phyloP scores from a whole-genome alignment of 108 stramenopile genomes.

The Stephanodiscus minutulus region DNA sequence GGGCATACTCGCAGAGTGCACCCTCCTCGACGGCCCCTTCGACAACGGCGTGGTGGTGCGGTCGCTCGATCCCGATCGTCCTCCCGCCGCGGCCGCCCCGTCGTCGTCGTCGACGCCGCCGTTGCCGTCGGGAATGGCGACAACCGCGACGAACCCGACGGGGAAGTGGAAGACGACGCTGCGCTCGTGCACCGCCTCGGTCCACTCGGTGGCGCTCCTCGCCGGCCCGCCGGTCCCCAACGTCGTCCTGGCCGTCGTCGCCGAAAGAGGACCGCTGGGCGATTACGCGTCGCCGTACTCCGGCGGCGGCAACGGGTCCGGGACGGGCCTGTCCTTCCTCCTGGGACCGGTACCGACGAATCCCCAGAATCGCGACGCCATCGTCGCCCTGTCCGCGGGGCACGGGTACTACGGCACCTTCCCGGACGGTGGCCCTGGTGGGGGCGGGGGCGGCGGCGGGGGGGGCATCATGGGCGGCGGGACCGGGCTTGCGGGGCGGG shows the following conservation, averaged over 20 bases:
- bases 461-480: slow-evolving; percentile 27
- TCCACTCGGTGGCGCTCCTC: slow-evolving; percentile 45
- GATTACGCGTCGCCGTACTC: slow-evolving; percentile 8
- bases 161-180: slow-evolving; percentile 3
- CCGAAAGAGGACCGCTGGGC: slow-evolving; percentile 58
- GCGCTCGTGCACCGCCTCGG: slow-evolving; percentile 30
- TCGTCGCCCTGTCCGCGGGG: slow-evolving; percentile 65
- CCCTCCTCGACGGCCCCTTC: slow-evolving; percentile 47
- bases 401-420: slow-evolving; percentile 71
- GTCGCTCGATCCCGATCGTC: slow-evolving; percentile 11
- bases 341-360: slow-evolving; percentile 56
- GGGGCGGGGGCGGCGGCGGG: slow-evolving; percentile 11
- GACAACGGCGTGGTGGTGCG: slow-evolving; percentile 33
- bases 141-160: slow-evolving; percentile 21
- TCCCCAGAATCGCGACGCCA: slow-evolving; percentile 59
- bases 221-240: slow-evolving; percentile 31
- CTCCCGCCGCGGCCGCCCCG: not conserved
- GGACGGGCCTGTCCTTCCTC: slow-evolving; percentile 53
- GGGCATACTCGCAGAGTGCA: slow-evolving; percentile 47
- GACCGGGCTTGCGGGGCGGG: not conserved
- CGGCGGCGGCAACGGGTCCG: slow-evolving; percentile 1
- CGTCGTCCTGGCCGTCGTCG: slow-evolving; percentile 32
- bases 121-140: not conserved
- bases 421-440: slow-evolving; percentile 50
- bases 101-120: not conserved